Evolutionary conservation across 495 filamentous ascomycete species (phyloP).

Genomic region (Lophiotrema nucula): DNA sequence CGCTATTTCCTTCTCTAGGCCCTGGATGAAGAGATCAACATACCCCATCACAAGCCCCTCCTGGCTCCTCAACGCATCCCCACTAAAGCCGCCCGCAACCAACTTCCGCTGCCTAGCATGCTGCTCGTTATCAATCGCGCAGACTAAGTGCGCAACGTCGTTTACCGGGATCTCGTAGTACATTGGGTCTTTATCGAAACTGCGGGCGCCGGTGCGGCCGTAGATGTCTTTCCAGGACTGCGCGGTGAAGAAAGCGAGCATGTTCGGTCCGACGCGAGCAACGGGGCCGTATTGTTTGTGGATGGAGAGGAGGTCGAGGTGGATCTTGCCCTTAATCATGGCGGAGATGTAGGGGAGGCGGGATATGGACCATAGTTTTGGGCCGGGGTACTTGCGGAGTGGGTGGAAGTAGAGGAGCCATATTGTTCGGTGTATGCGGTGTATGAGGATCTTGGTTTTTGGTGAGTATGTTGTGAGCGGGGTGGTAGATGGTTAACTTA

Average conservation of each 20-base stretch:
- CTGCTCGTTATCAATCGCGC: not conserved
- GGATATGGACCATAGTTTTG: not conserved
- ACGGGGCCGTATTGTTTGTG: conserved; percentile 1
- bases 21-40: conserved; percentile 4
- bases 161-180: not conserved
- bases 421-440: not conserved
- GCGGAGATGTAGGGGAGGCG: not conserved
- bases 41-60: conserved; percentile 9
- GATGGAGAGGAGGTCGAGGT: not conserved
- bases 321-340: not conserved
- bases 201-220: conserved; percentile 35
- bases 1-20: not conserved
- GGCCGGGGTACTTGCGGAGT: conserved; percentile 2
- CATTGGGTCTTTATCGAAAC: not conserved
- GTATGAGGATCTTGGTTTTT: not conserved
- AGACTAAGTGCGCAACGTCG: not conserved
- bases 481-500: not conserved
- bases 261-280: not conserved
- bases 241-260: not conserved
- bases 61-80: not conserved
- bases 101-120: conserved; percentile 14
- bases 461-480: not conserved
- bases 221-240: conserved; percentile 43
- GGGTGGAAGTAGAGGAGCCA: conserved; percentile 7
- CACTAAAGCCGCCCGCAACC: not conserved